Evolutionary conservation across 495 filamentous ascomycete species (phyloP), one percentile per base, ranked within the genome.

Genomic region (Podospora pseudoanserina): DNA sequence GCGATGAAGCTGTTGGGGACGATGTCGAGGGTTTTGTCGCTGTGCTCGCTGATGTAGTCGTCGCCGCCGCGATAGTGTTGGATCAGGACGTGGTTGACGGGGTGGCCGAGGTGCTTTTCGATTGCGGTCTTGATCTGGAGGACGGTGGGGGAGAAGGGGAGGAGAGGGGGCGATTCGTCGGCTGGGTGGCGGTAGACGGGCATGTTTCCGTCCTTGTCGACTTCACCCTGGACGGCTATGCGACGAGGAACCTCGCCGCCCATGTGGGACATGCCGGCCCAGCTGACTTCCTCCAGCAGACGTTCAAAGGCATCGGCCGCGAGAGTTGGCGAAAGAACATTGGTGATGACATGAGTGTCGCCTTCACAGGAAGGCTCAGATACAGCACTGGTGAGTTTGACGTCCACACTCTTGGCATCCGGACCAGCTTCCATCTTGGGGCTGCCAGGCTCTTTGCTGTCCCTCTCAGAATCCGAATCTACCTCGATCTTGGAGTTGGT

Each of bases 11-110:
- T 93, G 15, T 86, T 89, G 56, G 85, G 88, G 44, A 86, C 89
- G 64, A 99, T 96, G 71, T 99, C 95, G 5, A 99, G 79, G 0
- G 94, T 97, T 79, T 99, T 99, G 74, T 99, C 95, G 32, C 91
- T 93, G 76, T 99, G 95, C 74, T 99, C 96, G 9, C 93, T 96
- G 68, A 99, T 99, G 71, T 91, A 90, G 76, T 99, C 95, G n/a
- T 89, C 85, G 20, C 96, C 94, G 71, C 86, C 84, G 11, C 95
- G 93, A 73, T 99, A 99, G 56, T 94, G 86, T 75, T 99, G 95
- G 44, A 98, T 94, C 16, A 99, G 83, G 11, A 90, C 93, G 73
- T 99, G 95, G 74, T 99, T 99, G 18, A 98, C 80, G 5, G 90
- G 84, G 74, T 98, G 96, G 5, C 90, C 86, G 5, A 97, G 80